Base-by-base conservation (phyloP, 2,329 filamentous ascomycete genomes). In the Claviceps pazoutovae region DNA sequence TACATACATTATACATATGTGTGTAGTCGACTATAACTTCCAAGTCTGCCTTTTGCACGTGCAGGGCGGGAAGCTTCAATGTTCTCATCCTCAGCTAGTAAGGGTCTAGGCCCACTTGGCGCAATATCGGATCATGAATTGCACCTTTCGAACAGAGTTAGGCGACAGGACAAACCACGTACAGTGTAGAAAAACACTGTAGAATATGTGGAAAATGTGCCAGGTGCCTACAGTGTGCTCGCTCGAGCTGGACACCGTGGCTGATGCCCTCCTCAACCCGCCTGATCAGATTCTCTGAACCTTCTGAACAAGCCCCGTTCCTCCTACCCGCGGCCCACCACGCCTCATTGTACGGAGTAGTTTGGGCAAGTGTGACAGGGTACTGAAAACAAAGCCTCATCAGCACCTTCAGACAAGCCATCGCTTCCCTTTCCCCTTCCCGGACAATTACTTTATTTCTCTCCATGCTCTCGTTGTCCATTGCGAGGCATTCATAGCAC, bases 361-460 rank as follows among this genome's bases (percentile, higher is more conserved):
- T 56, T 56, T 60, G 57, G 54, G 57, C 55, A 59, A 59, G 58
- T 62, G 61, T 58, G 61, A 66, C 66, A 67, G 60, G 64, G 63
- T 63, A 59, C 54, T 58, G 62, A 69, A 68, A 68, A 66, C 67
- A 66, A 69, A 69, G 67, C 68, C 66, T 70, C 68, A 68, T 61
- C 62, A 61, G 59, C 56, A 53, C 57, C 59, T 61, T 61, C 60
- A 63, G 50, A 56, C 55, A 57, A 55, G 58, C 54, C 53, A 51
- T 56, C 57, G 56, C 55, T 56, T 56, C 54, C 55, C 51, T 55
- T 56, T 57, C 56, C 56, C 59, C 30, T 34, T 34, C 30, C 30
- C 30, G 30, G 30, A 11, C 30, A 11, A 51, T 54, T 55, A 55
- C 54, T 54, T 46, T 50, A 50, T 44, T 44, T 53, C 58, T 59